Base-by-base conservation (phyloP, 371 early-diverging fungal species). In the Mortierella sp. region DNA sequence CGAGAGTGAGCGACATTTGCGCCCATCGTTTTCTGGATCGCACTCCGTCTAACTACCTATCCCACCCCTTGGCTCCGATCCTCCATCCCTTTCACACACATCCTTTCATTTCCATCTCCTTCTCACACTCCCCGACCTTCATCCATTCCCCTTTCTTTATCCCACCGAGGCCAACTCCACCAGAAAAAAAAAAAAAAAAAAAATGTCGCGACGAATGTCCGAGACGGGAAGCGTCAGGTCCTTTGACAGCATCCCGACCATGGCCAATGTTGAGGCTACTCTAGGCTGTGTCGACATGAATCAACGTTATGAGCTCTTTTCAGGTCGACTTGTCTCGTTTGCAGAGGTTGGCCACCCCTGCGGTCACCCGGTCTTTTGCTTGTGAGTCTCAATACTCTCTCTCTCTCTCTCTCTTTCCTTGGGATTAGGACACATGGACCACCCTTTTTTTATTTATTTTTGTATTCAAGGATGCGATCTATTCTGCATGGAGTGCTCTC, bases 161-260 rank as follows among this genome's bases (percentile, higher is more conserved):
- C 14, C 50, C 14, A n/a, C 37, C 9, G 37, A 37, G 9, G 5
- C 37, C 5, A 37, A 21, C 16, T 21, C 2, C 50, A 16, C 7
- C 21, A 50, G 14, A 4, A 50, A 21, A 3, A 4, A 37, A 37
- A 37, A 5, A 3, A 50, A 4, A 3, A 50, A 50, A 4, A 55
- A n/a, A 45, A 77, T 79, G 80, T 79, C 80, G 43, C 80, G 80
- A 61, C 80, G 80, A 47, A 79, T 79, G 80, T 70, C 80, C 68
- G 80, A 79, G 63, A 60, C 73, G 63, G 70, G 70, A 28, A 72
- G 73, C 6, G 37, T 79, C 62, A 60, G 58, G 66, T 79, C 80
- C 51, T 79, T 79, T 53, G 80, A 73, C 59, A 73, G 73, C 47
- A 79, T 79, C 67, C 80, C 80, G 7, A 79, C 80, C 67, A 79